phyloP scores from a whole-genome alignment of 257 asterid species.

The Capsicum pubescens region DNA sequence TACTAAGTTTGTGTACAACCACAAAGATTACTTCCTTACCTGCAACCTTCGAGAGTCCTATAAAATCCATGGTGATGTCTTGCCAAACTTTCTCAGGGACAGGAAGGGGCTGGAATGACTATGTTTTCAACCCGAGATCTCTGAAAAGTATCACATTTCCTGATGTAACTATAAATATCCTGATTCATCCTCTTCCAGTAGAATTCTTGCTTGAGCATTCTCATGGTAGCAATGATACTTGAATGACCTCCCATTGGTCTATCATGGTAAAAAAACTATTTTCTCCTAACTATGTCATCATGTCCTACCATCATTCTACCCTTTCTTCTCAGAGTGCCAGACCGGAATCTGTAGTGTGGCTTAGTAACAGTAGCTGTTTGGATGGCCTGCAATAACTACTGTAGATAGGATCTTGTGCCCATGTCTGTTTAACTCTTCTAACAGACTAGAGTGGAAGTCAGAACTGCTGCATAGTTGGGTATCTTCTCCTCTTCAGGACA shows the following conservation, averaged over 20 bases:
- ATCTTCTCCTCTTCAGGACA: neutral
- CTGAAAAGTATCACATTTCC: neutral
- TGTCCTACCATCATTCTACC: neutral
- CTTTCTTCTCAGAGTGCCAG: neutral
- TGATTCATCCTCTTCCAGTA: neutral
- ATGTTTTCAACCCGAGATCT: neutral
- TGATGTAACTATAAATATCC: neutral
- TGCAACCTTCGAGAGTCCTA: neutral
- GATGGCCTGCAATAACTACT: no score
- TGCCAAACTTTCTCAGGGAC: neutral
- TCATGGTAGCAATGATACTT: neutral
- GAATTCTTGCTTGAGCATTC: neutral
- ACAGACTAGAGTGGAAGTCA: no score
- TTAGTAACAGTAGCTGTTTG: neutral
- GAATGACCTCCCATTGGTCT: neutral
- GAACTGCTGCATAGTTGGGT: neutral
- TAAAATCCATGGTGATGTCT: neutral
- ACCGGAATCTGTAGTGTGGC: neutral
- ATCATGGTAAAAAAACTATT: no score
- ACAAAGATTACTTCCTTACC: neutral
- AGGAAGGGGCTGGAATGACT: neutral
- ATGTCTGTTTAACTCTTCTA: neutral
- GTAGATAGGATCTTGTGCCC: neutral
- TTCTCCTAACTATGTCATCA: neutral
- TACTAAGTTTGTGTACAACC: neutral